phyloP scores from a whole-genome alignment of 768 basidiomycete genomes.

The Hygrophoropsis aurantiaca region DNA sequence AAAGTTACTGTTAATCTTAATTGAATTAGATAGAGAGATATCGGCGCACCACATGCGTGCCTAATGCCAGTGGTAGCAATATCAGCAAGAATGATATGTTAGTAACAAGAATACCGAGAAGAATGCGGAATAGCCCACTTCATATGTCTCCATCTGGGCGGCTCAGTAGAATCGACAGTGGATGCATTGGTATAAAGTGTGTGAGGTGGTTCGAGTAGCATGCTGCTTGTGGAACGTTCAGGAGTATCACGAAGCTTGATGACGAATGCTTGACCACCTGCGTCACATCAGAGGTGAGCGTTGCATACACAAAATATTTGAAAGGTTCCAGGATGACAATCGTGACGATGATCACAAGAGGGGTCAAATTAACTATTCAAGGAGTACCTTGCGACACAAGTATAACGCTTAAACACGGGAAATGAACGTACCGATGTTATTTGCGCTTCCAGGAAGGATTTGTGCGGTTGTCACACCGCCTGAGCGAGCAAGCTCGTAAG shows the following conservation, averaged over 20 bases:
- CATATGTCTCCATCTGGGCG: constrained; percentile 28
- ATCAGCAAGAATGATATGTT: neutral
- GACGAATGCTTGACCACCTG: constrained; percentile 52
- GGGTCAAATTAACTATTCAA: too few relatives aligned
- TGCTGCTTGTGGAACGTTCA: constrained; percentile 46
- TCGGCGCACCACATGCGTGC: constrained; percentile 41
- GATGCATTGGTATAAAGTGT: constrained; percentile 29
- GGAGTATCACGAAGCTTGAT: constrained; percentile 49
- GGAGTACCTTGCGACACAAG: neutral
- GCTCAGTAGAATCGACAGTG: constrained; percentile 14
- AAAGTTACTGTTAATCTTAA: too few relatives aligned
- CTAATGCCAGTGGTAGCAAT: constrained; percentile 17
- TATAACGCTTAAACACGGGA: neutral
- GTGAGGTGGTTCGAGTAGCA: constrained; percentile 52
- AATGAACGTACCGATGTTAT: constrained; percentile 23
- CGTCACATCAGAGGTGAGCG: too few relatives aligned
- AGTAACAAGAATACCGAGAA: neutral
- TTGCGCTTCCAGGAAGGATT: constrained; percentile 47
- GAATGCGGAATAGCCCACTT: constrained; percentile 18
- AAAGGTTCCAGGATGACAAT: too few relatives aligned
- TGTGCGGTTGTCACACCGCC: constrained; percentile 50
- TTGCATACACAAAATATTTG: too few relatives aligned
- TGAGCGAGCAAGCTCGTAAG: constrained; percentile 39
- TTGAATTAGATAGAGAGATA: neutral
- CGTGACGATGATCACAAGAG: too few relatives aligned